Evolutionary conservation across 495 filamentous ascomycete species (phyloP).

Genomic region (Penicillium argentinense): DNA sequence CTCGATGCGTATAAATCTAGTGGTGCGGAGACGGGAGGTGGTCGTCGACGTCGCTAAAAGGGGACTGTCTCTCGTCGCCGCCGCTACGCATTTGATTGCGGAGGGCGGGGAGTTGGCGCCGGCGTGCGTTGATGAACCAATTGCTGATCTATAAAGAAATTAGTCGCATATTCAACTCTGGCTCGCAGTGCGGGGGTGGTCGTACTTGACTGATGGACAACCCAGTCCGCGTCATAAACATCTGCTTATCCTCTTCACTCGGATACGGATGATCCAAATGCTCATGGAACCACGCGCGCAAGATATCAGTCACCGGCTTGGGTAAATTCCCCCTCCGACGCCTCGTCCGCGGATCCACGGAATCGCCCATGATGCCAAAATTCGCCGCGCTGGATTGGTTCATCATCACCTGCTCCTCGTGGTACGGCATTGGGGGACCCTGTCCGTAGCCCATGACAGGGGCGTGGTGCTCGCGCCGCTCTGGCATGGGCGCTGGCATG

Average conservation of each 20-base stretch:
- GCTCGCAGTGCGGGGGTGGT: neutral
- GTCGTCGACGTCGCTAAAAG: conserved; percentile 46
- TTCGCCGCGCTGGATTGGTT: conserved; percentile 41
- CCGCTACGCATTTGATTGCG: conserved; percentile 54
- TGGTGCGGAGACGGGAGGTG: conserved; percentile 36
- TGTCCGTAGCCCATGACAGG: no score
- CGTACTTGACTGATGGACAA: conserved; percentile 77
- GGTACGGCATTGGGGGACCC: conserved; percentile 31
- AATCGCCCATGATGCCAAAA: conserved; percentile 47
- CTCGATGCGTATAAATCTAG: no score
- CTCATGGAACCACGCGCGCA: conserved; percentile 76
- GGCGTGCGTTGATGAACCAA: conserved; percentile 92
- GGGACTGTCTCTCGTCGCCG: conserved; percentile 41
- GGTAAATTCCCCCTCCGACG: conserved; percentile 81
- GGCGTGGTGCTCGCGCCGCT: no score
- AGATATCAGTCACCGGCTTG: conserved; percentile 78
- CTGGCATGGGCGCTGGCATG: conserved; percentile 19
- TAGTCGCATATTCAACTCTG: neutral
- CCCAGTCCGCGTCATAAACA: conserved; percentile 71
- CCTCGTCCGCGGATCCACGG: conserved; percentile 50
- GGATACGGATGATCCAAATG: conserved; percentile 85
- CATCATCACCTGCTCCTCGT: conserved; percentile 28
- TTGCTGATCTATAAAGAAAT: conserved; percentile 69
- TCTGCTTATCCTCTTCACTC: conserved; percentile 86
- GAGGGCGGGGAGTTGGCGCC: conserved; percentile 71